phyloP scores from a whole-genome alignment of 179 eudicot species.

The Beta lomatogona region DNA sequence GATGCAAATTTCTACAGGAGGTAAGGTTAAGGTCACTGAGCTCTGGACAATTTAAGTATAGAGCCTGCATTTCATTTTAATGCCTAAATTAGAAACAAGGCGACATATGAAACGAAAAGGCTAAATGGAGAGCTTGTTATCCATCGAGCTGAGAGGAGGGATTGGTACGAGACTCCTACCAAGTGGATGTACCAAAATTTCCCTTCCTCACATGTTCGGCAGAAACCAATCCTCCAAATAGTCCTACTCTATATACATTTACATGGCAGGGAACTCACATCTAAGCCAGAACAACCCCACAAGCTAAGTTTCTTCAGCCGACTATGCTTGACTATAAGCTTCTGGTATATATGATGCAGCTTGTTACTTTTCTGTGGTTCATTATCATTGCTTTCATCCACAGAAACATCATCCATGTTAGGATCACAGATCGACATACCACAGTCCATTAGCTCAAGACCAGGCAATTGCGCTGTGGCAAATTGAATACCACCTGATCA shows the following conservation, averaged over 20 bases:
- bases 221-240: too few species aligned
- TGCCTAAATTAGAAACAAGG: constrained; percentile 15
- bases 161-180: too few species aligned
- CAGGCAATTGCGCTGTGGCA: constrained; percentile 94
- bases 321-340: constrained; percentile 82
- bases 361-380: constrained; percentile 53
- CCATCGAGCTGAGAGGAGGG: too few species aligned
- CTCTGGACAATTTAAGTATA: constrained; percentile 65
- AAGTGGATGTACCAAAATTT: too few species aligned
- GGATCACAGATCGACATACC: constrained; percentile 86
- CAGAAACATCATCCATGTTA: constrained; percentile 27
- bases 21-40: constrained; percentile 66
- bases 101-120: background rate
- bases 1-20: constrained; percentile 63
- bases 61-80: constrained; percentile 45
- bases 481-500: constrained; percentile 90
- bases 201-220: too few species aligned
- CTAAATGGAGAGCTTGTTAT: too few species aligned
- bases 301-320: constrained; percentile 82
- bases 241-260: background rate
- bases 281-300: constrained; percentile 99
- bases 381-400: constrained; percentile 36
- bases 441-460: constrained; percentile 92
- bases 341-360: constrained; percentile 63
- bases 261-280: constrained; percentile 56